phyloP scores from a whole-genome alignment of 2,329 filamentous ascomycete species.

The Harringtonia lauricola region DNA sequence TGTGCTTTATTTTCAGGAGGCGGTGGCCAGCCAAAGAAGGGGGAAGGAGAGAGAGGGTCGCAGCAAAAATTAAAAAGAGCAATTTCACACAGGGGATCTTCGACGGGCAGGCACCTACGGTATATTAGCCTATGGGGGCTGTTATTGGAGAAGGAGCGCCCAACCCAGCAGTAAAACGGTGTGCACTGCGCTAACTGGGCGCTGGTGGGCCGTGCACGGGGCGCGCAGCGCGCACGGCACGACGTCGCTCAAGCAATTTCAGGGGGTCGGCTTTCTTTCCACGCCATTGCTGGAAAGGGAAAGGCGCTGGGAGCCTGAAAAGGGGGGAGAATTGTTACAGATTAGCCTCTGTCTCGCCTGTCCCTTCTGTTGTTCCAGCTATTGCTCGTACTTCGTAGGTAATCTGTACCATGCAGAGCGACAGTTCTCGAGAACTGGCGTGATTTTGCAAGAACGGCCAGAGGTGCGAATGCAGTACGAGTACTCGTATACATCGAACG shows the following conservation, averaged over 20 bases:
- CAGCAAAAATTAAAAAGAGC: constrained; percentile 4
- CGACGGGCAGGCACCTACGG: background rate
- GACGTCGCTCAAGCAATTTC: constrained; percentile 8
- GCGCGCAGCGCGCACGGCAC: constrained; percentile 1
- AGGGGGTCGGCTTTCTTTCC: constrained; percentile 9
- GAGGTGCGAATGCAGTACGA: too few relatives aligned
- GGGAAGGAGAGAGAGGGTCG: constrained; percentile 5
- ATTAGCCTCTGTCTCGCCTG: background rate
- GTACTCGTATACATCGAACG: too few relatives aligned
- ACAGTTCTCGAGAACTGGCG: too few relatives aligned
- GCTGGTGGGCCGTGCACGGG: constrained; percentile 9
- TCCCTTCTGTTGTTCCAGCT: background rate
- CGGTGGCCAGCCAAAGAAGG: constrained; percentile 8
- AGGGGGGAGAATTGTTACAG: constrained; percentile 4
- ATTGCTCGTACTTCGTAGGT: too few relatives aligned
- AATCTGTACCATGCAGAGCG: too few relatives aligned
- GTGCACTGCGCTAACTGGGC: background rate
- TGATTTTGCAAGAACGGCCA: too few relatives aligned
- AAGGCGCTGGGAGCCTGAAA: constrained; percentile 8
- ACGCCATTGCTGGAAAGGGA: constrained; percentile 9
- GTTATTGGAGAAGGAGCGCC: constrained; percentile 6
- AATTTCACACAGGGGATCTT: constrained; percentile 3
- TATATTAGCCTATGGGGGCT: constrained; percentile 3
- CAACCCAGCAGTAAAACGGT: constrained; percentile 2
- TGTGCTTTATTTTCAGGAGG: constrained; percentile 14